A percentile compares a stretch with the other conserved stretches of the same genome.
These are phyloP conservation scores for Eucalyptus coolabah DNA, from an alignment of 345 rosid species.

Conservation along the genomic window DNA sequence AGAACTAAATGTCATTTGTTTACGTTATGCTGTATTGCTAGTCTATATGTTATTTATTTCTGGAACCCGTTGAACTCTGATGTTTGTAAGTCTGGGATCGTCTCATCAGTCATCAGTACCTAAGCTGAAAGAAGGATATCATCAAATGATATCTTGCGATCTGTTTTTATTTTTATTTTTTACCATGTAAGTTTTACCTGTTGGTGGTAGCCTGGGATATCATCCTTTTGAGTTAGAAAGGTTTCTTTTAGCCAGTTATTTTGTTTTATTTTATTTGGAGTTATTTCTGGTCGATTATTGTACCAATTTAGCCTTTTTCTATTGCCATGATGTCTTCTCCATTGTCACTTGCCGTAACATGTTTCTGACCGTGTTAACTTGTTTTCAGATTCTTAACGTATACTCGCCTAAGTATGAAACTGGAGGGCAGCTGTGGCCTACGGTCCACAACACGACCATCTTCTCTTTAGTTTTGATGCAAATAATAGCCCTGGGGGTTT, in stretches of 20 bases:
- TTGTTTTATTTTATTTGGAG: background rate
- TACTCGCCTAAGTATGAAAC: slow-evolving; percentile 62
- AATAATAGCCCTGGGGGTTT: slow-evolving; percentile 75
- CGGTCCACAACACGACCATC: slow-evolving; percentile 71
- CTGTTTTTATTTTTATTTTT: background rate
- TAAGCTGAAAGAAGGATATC: background rate
- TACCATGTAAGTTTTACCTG: background rate
- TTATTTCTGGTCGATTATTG: background rate
- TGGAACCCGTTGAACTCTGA: background rate
- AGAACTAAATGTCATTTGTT: background rate
- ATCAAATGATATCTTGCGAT: too few relatives aligned
- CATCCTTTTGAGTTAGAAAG: background rate
- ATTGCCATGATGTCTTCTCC: background rate
- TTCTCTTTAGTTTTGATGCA: slow-evolving; percentile 80
- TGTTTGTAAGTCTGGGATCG: background rate
- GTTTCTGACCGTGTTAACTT: background rate
- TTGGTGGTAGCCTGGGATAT: background rate
- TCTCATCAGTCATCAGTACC: background rate
- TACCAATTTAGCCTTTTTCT: background rate
- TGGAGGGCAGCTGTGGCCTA: slow-evolving; percentile 85
- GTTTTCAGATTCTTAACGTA: slow-evolving; percentile 68
- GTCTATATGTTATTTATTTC: background rate
- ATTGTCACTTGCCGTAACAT: background rate
- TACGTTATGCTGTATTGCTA: background rate
- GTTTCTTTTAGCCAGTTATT: background rate